Evolutionary conservation across 805 yeast genomes (phyloP), one percentile per base, ranked within the genome.

Genomic region (Lachancea dasiensis): DNA sequence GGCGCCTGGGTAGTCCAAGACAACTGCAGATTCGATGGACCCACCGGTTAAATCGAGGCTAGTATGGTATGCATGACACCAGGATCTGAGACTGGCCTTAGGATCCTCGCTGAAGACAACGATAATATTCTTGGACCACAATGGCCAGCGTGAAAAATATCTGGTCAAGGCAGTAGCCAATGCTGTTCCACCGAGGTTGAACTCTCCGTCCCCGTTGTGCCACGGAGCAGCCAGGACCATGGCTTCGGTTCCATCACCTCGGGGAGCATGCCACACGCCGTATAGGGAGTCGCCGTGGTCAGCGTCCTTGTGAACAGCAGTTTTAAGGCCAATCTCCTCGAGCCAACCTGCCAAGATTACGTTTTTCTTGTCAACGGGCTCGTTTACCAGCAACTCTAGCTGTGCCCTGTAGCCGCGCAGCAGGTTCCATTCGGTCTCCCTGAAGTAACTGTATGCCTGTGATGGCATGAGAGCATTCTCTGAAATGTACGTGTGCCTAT

Each of bases 401-500:
- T 64, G 51, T 41, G 56, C 36, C 43, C 95, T 71, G 54, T 80
- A 86, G 0, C 96, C 98, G 41, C 97, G 68, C 22, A 86, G 75
- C 39, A 83, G 67, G 52, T 89, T 86, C 97, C 97, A 92, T 57
- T 92, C 97, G 27, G 86, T 77, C 54, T 90, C 97, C 39, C 97
- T 71, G 58, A 85, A 92, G 56, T 86, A 87, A 17, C 94, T 79
- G 49, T 81, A 80, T 2, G 92, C 97, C 58, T 92, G 97, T 0
- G 95, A 89, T 6, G 99, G 97, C 85, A 92, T 79, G 58, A 92
- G 67, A 22, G 99, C 99, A 61, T 92, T 92, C 56, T 92, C 99
- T 6, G 95, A 82, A 9, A 89, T 82, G 58, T 92, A 92, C 2
- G 96, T 86, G 45, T 69, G 63, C 39, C 97, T 68, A 58, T 67